Evolutionary conservation across 225 moss, liverwort and hornwort species (phyloP).

Genomic region (Polytrichum commune): DNA sequence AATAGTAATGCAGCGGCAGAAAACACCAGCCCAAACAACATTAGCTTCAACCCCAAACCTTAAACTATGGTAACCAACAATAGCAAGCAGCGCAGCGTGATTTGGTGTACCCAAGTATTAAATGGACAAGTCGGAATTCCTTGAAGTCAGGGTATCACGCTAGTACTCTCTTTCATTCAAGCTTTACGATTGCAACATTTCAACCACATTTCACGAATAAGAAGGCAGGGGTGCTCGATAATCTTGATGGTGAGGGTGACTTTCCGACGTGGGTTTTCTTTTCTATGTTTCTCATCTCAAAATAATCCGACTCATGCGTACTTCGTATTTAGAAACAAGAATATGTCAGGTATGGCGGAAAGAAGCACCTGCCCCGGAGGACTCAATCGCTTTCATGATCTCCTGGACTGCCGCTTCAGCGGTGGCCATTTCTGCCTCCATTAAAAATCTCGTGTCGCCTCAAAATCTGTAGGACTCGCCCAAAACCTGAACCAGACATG

Average conservation of each 20-base stretch:
- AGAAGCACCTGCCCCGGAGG: conserved; percentile 15
- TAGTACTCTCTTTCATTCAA: too few species aligned
- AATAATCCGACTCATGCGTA: too few species aligned
- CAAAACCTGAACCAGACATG: background rate
- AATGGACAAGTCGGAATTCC: background rate
- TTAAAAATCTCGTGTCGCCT: background rate
- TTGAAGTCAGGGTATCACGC: background rate
- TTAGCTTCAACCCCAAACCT: too few species aligned
- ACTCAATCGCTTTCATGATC: conserved; percentile 26
- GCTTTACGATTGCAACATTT: background rate
- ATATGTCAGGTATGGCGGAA: background rate
- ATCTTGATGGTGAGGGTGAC: background rate
- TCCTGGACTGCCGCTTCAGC: conserved; percentile 15
- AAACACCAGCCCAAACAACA: too few species aligned
- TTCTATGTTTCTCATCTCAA: background rate
- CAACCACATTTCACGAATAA: background rate
- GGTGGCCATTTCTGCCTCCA: conserved; percentile 12
- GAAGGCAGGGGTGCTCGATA: background rate
- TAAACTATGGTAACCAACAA: too few species aligned
- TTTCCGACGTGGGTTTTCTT: background rate
- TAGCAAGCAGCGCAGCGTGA: too few species aligned
- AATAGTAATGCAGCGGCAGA: too few species aligned
- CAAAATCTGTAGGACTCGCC: background rate
- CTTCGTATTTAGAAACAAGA: background rate
- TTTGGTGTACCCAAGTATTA: too few species aligned